Conservation (phyloP, 345 rosid genomes). For the Anacardium occidentale region DNA sequence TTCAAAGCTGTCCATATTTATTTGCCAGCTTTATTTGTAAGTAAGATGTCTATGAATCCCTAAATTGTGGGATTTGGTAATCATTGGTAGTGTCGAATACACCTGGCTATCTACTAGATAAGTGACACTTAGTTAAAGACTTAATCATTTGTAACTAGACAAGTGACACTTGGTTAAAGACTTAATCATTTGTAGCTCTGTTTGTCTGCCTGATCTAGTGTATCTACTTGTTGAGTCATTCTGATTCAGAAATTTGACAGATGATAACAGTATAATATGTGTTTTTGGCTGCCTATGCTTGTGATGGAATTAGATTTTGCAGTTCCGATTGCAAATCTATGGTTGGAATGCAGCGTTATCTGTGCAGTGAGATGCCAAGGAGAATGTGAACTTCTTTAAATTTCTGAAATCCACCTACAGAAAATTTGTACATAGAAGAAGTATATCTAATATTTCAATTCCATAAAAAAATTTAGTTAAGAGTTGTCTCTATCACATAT, state of each 20-base stretch:
- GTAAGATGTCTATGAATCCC: background rate
- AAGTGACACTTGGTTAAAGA: background rate
- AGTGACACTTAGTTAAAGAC: background rate
- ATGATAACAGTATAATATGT: background rate
- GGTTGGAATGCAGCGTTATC: background rate
- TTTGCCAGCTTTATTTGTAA: background rate
- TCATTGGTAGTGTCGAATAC: background rate
- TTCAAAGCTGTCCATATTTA: background rate
- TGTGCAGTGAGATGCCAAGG: background rate
- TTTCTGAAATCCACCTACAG: background rate
- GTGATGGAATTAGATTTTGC: background rate
- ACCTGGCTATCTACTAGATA: background rate
- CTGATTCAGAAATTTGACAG: background rate
- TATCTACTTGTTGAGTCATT: background rate
- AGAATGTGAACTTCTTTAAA: background rate
- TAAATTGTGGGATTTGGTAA: background rate
- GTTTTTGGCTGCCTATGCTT: background rate
- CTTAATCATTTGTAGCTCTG: background rate
- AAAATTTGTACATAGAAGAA: background rate
- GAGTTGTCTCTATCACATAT: background rate
- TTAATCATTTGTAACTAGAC: background rate
- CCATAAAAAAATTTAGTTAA: background rate
- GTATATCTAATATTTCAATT: background rate
- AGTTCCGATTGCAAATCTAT: background rate
- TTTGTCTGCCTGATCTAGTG: conserved; percentile 2